Conservation (phyloP, 2,329 filamentous ascomycete genomes). For the Sclerotinia spermophila region DNA sequence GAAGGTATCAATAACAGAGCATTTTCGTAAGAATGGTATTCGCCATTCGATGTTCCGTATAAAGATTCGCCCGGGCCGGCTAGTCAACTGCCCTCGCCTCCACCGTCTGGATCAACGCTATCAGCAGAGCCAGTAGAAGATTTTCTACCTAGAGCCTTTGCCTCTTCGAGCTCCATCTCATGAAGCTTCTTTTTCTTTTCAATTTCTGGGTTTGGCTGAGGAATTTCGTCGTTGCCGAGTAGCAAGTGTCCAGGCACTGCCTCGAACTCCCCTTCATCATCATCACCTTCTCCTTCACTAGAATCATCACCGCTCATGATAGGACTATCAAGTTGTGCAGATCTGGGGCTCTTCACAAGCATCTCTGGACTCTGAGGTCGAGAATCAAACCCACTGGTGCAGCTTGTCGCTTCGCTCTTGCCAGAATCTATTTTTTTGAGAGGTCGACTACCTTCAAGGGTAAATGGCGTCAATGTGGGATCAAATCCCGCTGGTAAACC, state of each 20-base stretch:
- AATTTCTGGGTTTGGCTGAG: slow-evolving; percentile 26
- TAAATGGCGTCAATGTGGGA: slow-evolving; percentile 58
- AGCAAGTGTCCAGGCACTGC: slow-evolving; percentile 31
- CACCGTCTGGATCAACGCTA: slow-evolving; percentile 11
- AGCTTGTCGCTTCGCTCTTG: slow-evolving; percentile 29
- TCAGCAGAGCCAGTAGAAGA: slow-evolving; percentile 25
- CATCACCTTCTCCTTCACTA: slow-evolving; percentile 39
- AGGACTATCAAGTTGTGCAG: slow-evolving; percentile 27
- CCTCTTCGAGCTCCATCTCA: slow-evolving; percentile 58
- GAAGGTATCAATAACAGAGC: slow-evolving; percentile 19
- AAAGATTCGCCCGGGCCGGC: slow-evolving; percentile 16
- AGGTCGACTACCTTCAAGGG: slow-evolving; percentile 32
- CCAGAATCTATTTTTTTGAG: slow-evolving; percentile 31
- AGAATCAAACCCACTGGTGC: slow-evolving; percentile 36
- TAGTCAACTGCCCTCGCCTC: slow-evolving; percentile 13
- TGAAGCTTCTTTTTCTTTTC: slow-evolving; percentile 52
- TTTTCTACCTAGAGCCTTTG: slow-evolving; percentile 44
- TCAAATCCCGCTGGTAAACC: slow-evolving; percentile 61
- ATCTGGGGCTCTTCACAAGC: slow-evolving; percentile 45
- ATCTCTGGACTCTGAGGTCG: slow-evolving; percentile 37
- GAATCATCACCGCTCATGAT: slow-evolving; percentile 38
- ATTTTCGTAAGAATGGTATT: slow-evolving; percentile 17
- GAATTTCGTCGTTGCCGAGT: slow-evolving; percentile 23
- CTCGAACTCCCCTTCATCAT: slow-evolving; percentile 39
- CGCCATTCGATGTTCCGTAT: slow-evolving; percentile 15